Conservation (phyloP, 2,329 filamentous ascomycete genomes). For the Leptographium procerum region DNA sequence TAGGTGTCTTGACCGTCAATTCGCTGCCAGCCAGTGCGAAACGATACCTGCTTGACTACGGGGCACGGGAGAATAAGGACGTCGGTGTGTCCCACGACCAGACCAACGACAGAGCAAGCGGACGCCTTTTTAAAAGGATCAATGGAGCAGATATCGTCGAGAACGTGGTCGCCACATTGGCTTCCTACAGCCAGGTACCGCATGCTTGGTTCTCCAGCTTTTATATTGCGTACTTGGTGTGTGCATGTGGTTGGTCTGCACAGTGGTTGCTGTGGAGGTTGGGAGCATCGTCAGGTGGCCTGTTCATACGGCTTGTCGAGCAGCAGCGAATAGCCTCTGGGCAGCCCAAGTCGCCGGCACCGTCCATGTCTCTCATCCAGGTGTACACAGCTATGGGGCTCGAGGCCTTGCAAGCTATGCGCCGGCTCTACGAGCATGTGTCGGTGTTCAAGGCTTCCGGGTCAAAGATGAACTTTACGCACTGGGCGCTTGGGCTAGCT, state of each 20-base stretch:
- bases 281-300: neutral
- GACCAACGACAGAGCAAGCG: conserved; percentile 5
- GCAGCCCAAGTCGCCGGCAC: conserved; percentile 12
- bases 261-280: conserved; percentile 36
- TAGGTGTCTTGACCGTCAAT: conserved; percentile 29
- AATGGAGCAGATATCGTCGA: conserved; percentile 1
- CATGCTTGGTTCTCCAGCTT: conserved; percentile 87
- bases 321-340: neutral
- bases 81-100: neutral
- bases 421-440: conserved; percentile 67
- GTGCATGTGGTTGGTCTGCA: conserved; percentile 62
- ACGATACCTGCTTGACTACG: conserved; percentile 37
- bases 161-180: conserved; percentile 1
- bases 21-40: conserved; percentile 32
- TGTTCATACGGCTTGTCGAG: conserved; percentile 4
- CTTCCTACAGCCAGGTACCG: conserved; percentile 29
- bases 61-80: conserved; percentile 28
- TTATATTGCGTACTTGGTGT: conserved; percentile 60
- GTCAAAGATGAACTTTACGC: conserved; percentile 73
- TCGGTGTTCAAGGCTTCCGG: conserved; percentile 52
- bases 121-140: neutral
- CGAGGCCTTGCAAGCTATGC: conserved; percentile 62
- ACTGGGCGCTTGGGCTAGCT: conserved; percentile 66
- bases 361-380: conserved; percentile 49
- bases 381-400: conserved; percentile 57